These are phyloP conservation scores for Termitomyces sp. DNA, from an alignment of 768 basidiomycete species.

Conservation along the genomic window DNA sequence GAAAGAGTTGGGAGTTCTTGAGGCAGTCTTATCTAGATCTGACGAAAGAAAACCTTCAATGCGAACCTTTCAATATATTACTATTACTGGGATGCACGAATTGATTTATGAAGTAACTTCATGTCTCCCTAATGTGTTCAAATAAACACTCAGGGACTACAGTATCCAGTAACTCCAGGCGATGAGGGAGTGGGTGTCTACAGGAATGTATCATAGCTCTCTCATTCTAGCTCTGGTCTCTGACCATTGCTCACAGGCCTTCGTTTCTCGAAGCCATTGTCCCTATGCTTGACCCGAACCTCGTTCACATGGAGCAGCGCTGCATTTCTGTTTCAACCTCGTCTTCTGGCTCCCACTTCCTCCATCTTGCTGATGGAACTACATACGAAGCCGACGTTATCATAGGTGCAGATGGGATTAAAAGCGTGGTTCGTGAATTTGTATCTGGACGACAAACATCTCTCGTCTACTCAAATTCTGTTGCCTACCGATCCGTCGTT, in stretches of 20 bases:
- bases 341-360: constrained; percentile 22
- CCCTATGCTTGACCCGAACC: constrained; percentile 34
- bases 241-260: constrained; percentile 28
- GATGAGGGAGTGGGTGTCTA: constrained; percentile 43
- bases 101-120: constrained; percentile 38
- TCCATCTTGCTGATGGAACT: constrained; percentile 47
- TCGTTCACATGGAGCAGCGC: constrained; percentile 47
- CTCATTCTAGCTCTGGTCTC: neutral
- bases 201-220: constrained; percentile 17
- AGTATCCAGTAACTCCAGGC: constrained; percentile 28
- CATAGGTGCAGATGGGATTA: constrained; percentile 50
- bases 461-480: constrained; percentile 39
- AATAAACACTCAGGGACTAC: constrained; percentile 1
- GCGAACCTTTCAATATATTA: constrained; percentile 34
- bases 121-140: neutral
- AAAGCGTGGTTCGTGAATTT: constrained; percentile 38
- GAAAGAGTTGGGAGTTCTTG: constrained; percentile 37
- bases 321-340: constrained; percentile 29
- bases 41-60: constrained; percentile 27
- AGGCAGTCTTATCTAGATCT: constrained; percentile 33
- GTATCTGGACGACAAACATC: constrained; percentile 20
- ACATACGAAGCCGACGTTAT: constrained; percentile 42
- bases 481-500: constrained; percentile 49
- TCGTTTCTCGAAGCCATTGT: constrained; percentile 45
- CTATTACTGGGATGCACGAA: constrained; percentile 39